Percentiles rank a stretch among this genome's conserved stretches.
These are phyloP conservation scores for Fragaria ananassa DNA, from an alignment of 306 rosid genomes.

Conservation along the genomic window DNA sequence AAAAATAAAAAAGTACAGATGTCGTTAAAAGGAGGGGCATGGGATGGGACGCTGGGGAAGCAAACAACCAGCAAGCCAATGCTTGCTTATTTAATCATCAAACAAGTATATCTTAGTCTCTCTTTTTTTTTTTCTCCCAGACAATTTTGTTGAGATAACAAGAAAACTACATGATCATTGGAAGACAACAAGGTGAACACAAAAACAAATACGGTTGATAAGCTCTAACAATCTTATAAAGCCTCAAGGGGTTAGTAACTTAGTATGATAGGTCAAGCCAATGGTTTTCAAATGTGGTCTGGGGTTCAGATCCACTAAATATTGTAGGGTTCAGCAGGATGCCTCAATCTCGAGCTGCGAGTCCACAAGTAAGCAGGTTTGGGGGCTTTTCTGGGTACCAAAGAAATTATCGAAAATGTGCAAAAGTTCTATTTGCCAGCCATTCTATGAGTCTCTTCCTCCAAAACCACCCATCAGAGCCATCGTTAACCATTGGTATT, in stretches of 20 bases:
- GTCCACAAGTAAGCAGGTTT: background rate
- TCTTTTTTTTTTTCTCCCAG: background rate
- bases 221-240: background rate
- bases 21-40: constrained; percentile 5
- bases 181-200: background rate
- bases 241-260: background rate
- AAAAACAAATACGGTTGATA: background rate
- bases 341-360: background rate
- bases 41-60: background rate
- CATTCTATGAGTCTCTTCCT: too few species aligned
- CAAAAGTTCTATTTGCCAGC: too few species aligned
- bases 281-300: background rate
- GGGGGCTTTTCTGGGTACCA: background rate
- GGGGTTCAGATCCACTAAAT: background rate
- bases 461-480: too few species aligned
- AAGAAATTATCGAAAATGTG: background rate
- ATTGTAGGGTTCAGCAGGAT: background rate
- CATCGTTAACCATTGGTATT: too few species aligned
- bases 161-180: background rate
- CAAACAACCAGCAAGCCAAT: background rate
- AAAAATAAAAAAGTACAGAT: constrained; percentile 27
- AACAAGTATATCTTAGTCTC: background rate
- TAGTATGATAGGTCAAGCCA: background rate
- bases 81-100: background rate
- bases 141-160: background rate